Conservation (phyloP, 257 asterid genomes). For the Oldenlandia corymbosa region DNA sequence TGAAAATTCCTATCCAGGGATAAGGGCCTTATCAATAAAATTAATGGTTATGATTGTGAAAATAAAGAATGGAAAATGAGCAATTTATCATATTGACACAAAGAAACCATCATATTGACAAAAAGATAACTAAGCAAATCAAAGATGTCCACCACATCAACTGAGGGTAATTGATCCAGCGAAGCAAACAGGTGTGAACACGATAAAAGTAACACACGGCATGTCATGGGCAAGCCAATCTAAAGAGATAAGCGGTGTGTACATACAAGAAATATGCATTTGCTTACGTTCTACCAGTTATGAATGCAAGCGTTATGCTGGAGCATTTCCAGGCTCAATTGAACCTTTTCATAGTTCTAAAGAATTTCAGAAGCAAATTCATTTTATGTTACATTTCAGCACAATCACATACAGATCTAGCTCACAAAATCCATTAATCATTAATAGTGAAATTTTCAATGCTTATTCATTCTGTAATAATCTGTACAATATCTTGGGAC, state of each 20-base stretch:
- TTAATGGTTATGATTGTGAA: background rate
- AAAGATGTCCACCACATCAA: conserved; percentile 6
- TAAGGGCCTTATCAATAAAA: background rate
- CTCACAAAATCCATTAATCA: background rate
- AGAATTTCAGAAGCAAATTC: conserved; percentile 1
- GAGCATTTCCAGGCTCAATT: background rate
- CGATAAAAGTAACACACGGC: background rate
- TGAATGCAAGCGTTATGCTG: background rate
- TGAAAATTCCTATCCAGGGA: background rate
- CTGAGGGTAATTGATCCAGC: background rate
- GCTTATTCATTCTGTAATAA: background rate
- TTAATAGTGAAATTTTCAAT: background rate
- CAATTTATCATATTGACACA: background rate
- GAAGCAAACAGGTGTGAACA: background rate
- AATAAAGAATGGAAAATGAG: background rate
- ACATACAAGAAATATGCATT: background rate
- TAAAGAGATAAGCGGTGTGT: background rate
- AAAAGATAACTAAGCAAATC: background rate
- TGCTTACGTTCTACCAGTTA: background rate
- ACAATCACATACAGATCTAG: background rate
- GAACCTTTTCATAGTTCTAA: background rate
- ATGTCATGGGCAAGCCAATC: background rate
- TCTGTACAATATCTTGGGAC: background rate
- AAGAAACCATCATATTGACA: background rate
- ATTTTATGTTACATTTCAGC: background rate